phyloP scores from a whole-genome alignment of 2,329 filamentous ascomycete genomes.

The Talaromyces albobiverticillius region DNA sequence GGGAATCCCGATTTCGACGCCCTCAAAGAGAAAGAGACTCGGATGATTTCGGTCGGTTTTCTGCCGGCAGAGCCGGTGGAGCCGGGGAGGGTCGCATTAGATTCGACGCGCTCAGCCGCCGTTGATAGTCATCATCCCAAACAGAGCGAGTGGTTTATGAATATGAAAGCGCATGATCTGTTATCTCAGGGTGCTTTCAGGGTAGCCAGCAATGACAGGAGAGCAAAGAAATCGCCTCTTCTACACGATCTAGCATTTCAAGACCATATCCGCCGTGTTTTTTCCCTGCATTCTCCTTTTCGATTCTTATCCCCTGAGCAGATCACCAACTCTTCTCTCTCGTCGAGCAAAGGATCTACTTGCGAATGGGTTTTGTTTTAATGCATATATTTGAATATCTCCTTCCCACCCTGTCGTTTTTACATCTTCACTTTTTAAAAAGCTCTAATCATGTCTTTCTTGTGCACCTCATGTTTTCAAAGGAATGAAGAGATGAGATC shows the following conservation, averaged over 20 bases:
- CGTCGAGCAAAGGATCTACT: background rate
- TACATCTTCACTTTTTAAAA: background rate
- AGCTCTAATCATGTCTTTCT: background rate
- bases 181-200: too few relatives aligned
- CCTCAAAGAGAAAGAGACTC: background rate
- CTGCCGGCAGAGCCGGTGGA: too few relatives aligned
- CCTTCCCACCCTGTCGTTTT: constrained; percentile 12
- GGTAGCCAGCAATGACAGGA: background rate
- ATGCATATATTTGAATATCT: constrained; percentile 3
- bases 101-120: background rate
- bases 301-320: background rate
- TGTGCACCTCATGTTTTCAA: background rate
- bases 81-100: too few relatives aligned
- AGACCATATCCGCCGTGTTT: too few relatives aligned
- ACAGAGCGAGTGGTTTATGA: background rate
- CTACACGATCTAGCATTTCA: background rate
- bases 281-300: background rate
- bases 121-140: background rate
- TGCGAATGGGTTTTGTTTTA: constrained; percentile 2
- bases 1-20: background rate
- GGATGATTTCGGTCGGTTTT: background rate
- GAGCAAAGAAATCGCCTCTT: background rate
- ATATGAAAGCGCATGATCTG: background rate
- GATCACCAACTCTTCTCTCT: background rate
- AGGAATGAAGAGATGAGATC: background rate